Conservation (phyloP, 768 basidiomycete genomes). For the Thelephora ganbajun region DNA sequence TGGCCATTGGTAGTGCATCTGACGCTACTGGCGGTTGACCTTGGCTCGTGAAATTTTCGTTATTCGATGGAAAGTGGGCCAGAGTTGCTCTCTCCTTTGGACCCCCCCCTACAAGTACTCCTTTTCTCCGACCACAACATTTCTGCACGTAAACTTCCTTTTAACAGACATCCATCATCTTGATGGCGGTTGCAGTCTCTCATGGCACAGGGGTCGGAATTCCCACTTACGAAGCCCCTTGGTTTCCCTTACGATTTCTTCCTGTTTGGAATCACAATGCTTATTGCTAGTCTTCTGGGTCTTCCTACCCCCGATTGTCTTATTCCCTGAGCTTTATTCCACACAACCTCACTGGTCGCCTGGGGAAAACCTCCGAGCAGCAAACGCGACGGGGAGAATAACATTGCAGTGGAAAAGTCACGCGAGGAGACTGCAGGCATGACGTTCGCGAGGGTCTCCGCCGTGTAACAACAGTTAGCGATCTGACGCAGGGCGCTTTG, state of each 20-base stretch:
- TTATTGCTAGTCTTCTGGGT: constrained; percentile 77
- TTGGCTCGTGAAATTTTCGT: constrained; percentile 87
- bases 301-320: constrained; percentile 79
- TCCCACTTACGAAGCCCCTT: constrained; percentile 82
- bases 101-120: constrained; percentile 71
- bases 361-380: constrained; percentile 61
- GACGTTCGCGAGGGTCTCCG: constrained; percentile 35
- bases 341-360: constrained; percentile 79
- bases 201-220: constrained; percentile 84
- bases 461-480: constrained; percentile 91
- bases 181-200: constrained; percentile 41
- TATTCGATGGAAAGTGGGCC: constrained; percentile 79
- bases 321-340: constrained; percentile 89
- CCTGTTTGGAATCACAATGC: constrained; percentile 79
- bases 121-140: constrained; percentile 97
- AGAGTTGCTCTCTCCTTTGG: constrained; percentile 86
- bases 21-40: constrained; percentile 53
- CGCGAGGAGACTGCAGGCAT: too few species aligned
- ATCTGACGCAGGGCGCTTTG: constrained; percentile 70
- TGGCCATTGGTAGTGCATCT: constrained; percentile 60
- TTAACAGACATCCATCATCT: neutral
- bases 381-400: too few species aligned
- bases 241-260: constrained; percentile 86
- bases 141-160: constrained; percentile 38
- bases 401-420: too few species aligned